phyloP scores from a whole-genome alignment of 495 filamentous ascomycete species.

The Tetracladium setigerum region DNA sequence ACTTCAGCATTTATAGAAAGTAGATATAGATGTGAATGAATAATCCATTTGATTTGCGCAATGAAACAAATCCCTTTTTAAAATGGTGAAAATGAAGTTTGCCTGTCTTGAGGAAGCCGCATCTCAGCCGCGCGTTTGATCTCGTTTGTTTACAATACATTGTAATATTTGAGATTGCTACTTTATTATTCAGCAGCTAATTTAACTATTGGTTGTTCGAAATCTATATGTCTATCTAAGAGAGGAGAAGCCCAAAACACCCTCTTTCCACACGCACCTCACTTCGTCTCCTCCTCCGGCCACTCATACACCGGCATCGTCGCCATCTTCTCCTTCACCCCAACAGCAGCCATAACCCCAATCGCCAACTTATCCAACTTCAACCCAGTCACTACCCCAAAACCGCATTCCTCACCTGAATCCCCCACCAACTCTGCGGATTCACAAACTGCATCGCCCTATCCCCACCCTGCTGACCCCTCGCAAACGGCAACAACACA shows the following conservation, averaged over 20 bases:
- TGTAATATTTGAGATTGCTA: no score
- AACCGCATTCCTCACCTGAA: slow-evolving; percentile 6
- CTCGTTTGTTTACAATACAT: no score
- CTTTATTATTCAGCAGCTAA: no score
- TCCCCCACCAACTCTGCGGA: slow-evolving; percentile 18
- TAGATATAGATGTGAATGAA: no score
- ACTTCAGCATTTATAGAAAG: no score
- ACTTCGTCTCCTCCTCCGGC: slow-evolving; percentile 7
- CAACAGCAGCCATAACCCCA: background rate
- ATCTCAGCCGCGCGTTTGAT: no score
- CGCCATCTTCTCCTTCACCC: background rate
- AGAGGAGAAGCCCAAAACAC: background rate
- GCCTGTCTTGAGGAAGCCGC: no score
- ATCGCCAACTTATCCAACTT: slow-evolving; percentile 1
- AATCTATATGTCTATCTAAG: background rate
- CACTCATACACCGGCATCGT: background rate
- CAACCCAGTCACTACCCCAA: background rate
- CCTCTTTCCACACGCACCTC: no score
- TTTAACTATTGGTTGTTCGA: no score
- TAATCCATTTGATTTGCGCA: no score
- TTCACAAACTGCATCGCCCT: slow-evolving; percentile 10
- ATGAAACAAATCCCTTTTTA: no score
- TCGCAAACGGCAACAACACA: slow-evolving; percentile 14
- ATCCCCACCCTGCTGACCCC: slow-evolving; percentile 7
- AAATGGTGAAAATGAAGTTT: no score